These are phyloP conservation scores for Dipteronia sinensis DNA, from an alignment of 345 rosid species.

Conservation along the genomic window DNA sequence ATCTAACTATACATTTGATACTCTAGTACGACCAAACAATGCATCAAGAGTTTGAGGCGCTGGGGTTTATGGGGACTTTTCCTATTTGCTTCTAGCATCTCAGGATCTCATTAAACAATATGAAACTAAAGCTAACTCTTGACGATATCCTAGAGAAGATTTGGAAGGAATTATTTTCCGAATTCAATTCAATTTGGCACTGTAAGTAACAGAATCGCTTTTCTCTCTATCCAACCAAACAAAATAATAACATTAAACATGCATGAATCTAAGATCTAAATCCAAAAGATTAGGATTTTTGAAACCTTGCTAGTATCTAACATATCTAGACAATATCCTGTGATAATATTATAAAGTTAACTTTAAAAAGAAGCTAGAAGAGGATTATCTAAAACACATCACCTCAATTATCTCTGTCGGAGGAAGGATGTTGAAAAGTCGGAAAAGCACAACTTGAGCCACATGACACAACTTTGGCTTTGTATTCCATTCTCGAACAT, in stretches of 20 bases:
- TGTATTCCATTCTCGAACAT: constrained; percentile 91
- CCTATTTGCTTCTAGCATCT: neutral
- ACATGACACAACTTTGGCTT: constrained; percentile 89
- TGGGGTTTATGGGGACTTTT: neutral
- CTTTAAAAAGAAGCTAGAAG: neutral
- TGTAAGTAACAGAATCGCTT: neutral
- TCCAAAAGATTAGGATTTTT: neutral
- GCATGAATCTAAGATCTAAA: neutral
- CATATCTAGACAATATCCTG: neutral
- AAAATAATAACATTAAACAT: neutral
- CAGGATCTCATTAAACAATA: neutral
- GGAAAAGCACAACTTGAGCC: constrained; percentile 79
- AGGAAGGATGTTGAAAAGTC: constrained; percentile 64
- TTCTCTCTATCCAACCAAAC: neutral
- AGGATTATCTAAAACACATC: constrained; percentile 8
- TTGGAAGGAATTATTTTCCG: no score
- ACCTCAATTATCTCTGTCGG: constrained; percentile 87
- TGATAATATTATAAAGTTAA: neutral
- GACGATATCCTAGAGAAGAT: no score
- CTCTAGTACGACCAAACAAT: neutral
- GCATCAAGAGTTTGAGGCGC: neutral
- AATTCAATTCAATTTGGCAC: no score
- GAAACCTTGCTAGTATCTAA: no score
- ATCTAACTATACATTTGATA: neutral
- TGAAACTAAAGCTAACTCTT: neutral